phyloP scores from a whole-genome alignment of 139 green algal species.

The Marvania coccoides region DNA sequence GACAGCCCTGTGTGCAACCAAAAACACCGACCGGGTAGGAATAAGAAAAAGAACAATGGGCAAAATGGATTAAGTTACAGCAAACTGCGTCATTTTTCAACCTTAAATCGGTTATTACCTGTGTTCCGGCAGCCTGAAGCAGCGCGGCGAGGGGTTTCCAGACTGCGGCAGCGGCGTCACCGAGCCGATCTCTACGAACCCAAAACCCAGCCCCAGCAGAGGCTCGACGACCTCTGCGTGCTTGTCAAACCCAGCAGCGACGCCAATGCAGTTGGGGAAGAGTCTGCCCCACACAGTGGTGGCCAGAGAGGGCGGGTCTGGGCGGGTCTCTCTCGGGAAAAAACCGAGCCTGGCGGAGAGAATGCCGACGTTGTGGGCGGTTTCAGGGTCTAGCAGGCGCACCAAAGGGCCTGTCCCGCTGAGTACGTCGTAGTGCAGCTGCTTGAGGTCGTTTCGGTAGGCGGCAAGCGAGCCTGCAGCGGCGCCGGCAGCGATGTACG shows the following conservation, averaged over 20 bases:
- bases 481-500: constrained; percentile 9
- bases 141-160: constrained; percentile 87
- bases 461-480: constrained; percentile 1
- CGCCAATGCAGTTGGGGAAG: constrained; percentile 89
- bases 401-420: constrained; percentile 41
- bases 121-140: constrained; percentile 80
- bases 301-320: constrained; percentile 51
- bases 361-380: constrained; percentile 66
- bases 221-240: constrained; percentile 72
- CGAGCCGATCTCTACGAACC: constrained; percentile 88
- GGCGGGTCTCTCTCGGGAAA: constrained; percentile 55
- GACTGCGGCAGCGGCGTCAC: constrained; percentile 88
- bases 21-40: neutral
- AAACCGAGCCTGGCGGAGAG: constrained; percentile 48
- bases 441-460: constrained; percentile 36
- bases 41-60: neutral
- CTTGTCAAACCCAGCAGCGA: constrained; percentile 98
- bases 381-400: constrained; percentile 72
- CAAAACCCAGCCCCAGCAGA: constrained; percentile 84
- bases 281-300: constrained; percentile 58
- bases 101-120: too few species aligned
- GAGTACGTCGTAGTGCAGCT: constrained; percentile 39
- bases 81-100: too few species aligned
- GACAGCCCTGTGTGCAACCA: constrained; percentile 53
- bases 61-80: too few species aligned